Base-by-base conservation (phyloP, 2,329 filamentous ascomycete genomes). In the Rosellinia necatrix region DNA sequence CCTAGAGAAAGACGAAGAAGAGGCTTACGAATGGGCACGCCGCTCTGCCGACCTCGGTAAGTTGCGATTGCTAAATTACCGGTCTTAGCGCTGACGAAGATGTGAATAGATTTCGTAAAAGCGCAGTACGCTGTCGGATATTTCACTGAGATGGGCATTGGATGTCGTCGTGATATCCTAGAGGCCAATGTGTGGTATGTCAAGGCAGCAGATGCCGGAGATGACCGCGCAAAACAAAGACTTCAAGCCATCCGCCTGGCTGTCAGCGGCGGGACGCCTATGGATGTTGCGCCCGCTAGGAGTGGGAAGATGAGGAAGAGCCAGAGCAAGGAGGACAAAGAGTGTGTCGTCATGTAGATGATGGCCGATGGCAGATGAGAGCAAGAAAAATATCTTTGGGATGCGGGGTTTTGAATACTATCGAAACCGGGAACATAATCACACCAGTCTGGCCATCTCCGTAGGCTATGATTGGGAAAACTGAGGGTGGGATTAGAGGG, bases 181-280 rank as follows among this genome's bases (percentile, higher is more conserved):
- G 92, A 97, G 73, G 93, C 94, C 64, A 99, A 99, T 69, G 90
- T 96, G 27, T 97, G 92, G 93, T 99, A 99, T 71, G 93, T 99
- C 64, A 91, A 90, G 73, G 94, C 94, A 4, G 93, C 94, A 13
- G 93, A 96, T 64, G 85, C 91, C 46, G 94, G 93, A 42, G 92
- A 97, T 68, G 90, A 94, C 66, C 85, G 92, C 55, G 94, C 94
- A 47, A 93, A 89, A 72, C 89, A 94, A 68, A 85, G 94, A 22
- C 80, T 99, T 49, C 86, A 89, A 17, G 90, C 92, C 35, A 99
- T 99, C 59, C 85, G 89, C 59, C 89, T 90, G 7, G 93, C 94
- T 9, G 89, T 92, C 25, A 83, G 79, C 66, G 57, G 81, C 21
- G 80, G 80, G 5, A 80, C 72, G 1, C 79, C 81, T 0, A 84